phyloP scores from a whole-genome alignment of 192 early-diverging fungal species.

The Ramicandelaber brevisporus region DNA sequence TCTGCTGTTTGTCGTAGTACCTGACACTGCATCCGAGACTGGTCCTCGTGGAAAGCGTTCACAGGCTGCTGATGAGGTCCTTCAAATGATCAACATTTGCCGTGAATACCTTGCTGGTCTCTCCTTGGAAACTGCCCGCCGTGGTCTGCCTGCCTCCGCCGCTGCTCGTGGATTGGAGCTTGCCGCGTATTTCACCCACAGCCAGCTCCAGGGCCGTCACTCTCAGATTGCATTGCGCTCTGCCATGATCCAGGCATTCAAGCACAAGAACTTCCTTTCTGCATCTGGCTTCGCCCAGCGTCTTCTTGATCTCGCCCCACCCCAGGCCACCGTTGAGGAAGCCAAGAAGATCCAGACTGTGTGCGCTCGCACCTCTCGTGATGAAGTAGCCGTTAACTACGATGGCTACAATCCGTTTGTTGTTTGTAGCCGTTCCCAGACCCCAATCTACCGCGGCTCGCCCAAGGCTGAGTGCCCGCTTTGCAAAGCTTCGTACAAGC shows the following conservation, averaged over 20 bases:
- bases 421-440: slow-evolving; percentile 56
- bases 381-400: slow-evolving; percentile 65
- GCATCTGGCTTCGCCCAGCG: slow-evolving; percentile 74
- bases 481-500: slow-evolving; percentile 67
- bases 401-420: slow-evolving; percentile 92
- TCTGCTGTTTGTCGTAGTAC: slow-evolving; percentile 47
- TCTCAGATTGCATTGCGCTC: slow-evolving; percentile 65
- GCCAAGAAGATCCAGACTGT: slow-evolving; percentile 50
- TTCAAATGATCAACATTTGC: slow-evolving; percentile 49
- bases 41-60: no score
- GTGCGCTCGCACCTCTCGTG: slow-evolving; percentile 50
- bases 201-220: slow-evolving; percentile 68
- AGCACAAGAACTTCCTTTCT: slow-evolving; percentile 57
- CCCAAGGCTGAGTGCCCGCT: slow-evolving; percentile 58
- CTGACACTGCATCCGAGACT: no score
- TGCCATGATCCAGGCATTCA: slow-evolving; percentile 66
- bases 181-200: slow-evolving; percentile 88
- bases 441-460: slow-evolving; percentile 77
- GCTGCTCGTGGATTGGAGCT: slow-evolving; percentile 61
- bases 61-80: slow-evolving; percentile 55
- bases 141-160: slow-evolving; percentile 25
- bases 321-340: slow-evolving; percentile 47
- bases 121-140: slow-evolving; percentile 57
- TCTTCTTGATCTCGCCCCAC: slow-evolving; percentile 69
- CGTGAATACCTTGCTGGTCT: slow-evolving; percentile 86